Conservation (phyloP, 345 rosid species). For the Syzygium grande region DNA sequence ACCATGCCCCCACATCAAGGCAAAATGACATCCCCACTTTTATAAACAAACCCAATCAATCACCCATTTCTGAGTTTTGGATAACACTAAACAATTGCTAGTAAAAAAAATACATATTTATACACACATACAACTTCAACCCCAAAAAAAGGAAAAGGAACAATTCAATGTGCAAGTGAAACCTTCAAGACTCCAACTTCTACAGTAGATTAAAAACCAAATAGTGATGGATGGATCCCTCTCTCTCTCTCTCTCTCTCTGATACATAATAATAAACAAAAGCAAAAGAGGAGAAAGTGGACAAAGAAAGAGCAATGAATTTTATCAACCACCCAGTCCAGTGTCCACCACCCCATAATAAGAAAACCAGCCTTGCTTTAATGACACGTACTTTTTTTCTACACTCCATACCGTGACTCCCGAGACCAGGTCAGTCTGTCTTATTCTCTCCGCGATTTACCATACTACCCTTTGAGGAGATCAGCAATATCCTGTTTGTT, state of each 20-base stretch:
- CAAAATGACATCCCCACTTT: not conserved
- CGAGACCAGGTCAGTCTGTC: not conserved
- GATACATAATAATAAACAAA: not conserved
- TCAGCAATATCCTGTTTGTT: not conserved
- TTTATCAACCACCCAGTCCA: conserved; percentile 19
- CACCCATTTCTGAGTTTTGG: not conserved
- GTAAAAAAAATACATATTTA: not conserved
- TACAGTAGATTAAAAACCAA: not conserved
- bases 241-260: not conserved
- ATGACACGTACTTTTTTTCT: conserved; percentile 6
- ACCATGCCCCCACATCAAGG: conserved; percentile 1
- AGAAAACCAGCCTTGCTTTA: conserved; percentile 24
- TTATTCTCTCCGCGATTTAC: not conserved
- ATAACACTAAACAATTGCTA: not conserved
- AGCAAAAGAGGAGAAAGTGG: not conserved
- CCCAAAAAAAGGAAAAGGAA: not conserved
- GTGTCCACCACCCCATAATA: not conserved
- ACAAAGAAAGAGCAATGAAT: conserved; percentile 14
- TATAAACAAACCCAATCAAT: not conserved
- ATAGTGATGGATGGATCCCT: not conserved
- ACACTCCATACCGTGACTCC: not conserved
- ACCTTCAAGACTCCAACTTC: not conserved
- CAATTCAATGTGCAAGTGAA: not conserved
- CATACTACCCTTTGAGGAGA: not conserved
- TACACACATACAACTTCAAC: not conserved